A percentile compares a stretch with the other conserved stretches of the same genome.
phyloP scores from a whole-genome alignment of 164 flowering plant genomes.

The Vitis rupestris region DNA sequence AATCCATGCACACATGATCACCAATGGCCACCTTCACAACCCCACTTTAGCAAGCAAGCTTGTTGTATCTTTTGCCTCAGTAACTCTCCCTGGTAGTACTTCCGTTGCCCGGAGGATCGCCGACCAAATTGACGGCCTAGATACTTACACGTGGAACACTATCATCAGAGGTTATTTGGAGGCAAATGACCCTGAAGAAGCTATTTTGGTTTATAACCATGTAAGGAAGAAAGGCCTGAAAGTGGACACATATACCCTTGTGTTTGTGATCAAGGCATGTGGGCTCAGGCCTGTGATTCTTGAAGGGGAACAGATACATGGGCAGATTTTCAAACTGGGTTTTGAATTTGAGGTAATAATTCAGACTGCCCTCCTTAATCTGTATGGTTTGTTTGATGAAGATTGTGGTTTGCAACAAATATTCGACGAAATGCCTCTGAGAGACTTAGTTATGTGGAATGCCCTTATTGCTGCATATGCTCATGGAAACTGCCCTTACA shows the following conservation, averaged over 20 bases:
- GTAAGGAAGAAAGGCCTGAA: slow-evolving; percentile 22
- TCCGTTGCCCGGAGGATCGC: slow-evolving; percentile 21
- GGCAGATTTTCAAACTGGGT: slow-evolving; percentile 32
- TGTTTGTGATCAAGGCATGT: slow-evolving; percentile 35
- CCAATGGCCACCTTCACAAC: slow-evolving; percentile 30
- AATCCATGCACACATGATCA: slow-evolving; percentile 33
- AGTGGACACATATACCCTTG: slow-evolving; percentile 29
- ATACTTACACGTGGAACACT: slow-evolving; percentile 40
- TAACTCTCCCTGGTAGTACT: slow-evolving; percentile 10
- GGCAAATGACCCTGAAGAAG: slow-evolving; percentile 20
- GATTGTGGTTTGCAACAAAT: slow-evolving; percentile 16
- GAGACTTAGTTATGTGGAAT: slow-evolving; percentile 38
- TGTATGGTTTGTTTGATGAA: slow-evolving; percentile 32
- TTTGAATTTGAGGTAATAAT: slow-evolving; percentile 26
- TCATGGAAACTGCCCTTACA: slow-evolving; percentile 8
- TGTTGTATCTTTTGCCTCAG: slow-evolving; percentile 19
- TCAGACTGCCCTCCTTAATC: slow-evolving; percentile 27
- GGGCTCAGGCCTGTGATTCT: slow-evolving; percentile 9
- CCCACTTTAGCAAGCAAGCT: slow-evolving; percentile 27
- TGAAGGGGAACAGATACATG: slow-evolving; percentile 30
- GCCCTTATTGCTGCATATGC: slow-evolving; percentile 30
- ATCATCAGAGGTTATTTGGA: slow-evolving; percentile 36
- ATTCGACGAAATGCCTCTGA: slow-evolving; percentile 33
- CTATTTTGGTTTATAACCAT: slow-evolving; percentile 29
- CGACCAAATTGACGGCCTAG: slow-evolving; percentile 18